phyloP scores from a whole-genome alignment of 2,329 filamentous ascomycete genomes.

The Metarhizium anisopliae region DNA sequence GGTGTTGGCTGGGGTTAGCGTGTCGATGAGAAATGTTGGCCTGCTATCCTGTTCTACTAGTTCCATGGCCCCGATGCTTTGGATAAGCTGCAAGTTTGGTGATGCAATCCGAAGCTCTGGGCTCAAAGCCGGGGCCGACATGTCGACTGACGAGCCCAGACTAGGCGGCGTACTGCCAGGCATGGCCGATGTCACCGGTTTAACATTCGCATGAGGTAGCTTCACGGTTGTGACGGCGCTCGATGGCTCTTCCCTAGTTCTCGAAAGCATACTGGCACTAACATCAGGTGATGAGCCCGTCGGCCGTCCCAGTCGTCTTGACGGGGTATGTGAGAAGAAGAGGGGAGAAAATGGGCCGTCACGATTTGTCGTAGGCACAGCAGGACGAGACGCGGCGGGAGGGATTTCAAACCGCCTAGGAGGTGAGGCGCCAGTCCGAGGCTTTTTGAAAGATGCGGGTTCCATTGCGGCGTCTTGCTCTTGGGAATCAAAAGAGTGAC shows the following conservation, averaged over 20 bases:
- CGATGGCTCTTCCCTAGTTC: slow-evolving; percentile 31
- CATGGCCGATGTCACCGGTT: slow-evolving; percentile 34
- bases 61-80: slow-evolving; percentile 59
- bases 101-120: slow-evolving; percentile 40
- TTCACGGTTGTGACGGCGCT: slow-evolving; percentile 44
- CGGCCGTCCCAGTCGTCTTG: slow-evolving; percentile 27
- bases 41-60: slow-evolving; percentile 68
- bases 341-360: slow-evolving; percentile 39
- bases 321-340: slow-evolving; percentile 40
- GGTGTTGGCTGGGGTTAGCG: slow-evolving; percentile 48
- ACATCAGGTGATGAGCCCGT: slow-evolving; percentile 31
- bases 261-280: slow-evolving; percentile 37
- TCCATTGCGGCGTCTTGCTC: slow-evolving; percentile 21
- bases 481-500: slow-evolving; percentile 13
- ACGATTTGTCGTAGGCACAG: slow-evolving; percentile 11
- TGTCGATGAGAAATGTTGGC: slow-evolving; percentile 67
- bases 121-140: slow-evolving; percentile 40
- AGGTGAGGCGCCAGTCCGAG: slow-evolving; percentile 35
- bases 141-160: slow-evolving; percentile 43
- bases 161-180: slow-evolving; percentile 44
- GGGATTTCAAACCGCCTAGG: slow-evolving; percentile 36
- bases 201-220: slow-evolving; percentile 44
- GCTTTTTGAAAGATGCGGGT: slow-evolving; percentile 34
- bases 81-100: slow-evolving; percentile 47
- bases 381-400: slow-evolving; percentile 14